These are phyloP conservation scores for Pseudopithomyces maydicus DNA, from an alignment of 2,329 filamentous ascomycete genomes.

Conservation along the genomic window DNA sequence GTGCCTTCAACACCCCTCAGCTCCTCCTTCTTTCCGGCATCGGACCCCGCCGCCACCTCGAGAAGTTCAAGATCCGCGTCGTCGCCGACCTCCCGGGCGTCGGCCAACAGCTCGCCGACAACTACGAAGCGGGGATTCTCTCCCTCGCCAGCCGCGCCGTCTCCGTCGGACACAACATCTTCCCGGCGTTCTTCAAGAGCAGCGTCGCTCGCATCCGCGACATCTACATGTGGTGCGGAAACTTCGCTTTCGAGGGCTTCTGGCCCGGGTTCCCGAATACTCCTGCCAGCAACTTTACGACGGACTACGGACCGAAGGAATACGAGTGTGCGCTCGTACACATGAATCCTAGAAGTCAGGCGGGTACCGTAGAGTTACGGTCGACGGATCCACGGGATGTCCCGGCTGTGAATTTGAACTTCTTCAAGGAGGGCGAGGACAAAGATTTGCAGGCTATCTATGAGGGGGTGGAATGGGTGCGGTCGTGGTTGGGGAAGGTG, in stretches of 20 bases:
- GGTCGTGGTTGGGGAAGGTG: slow-evolving; percentile 43
- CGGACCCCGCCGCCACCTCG: slow-evolving; percentile 58
- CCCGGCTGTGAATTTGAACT: slow-evolving; percentile 60
- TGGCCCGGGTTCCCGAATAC: slow-evolving; percentile 32
- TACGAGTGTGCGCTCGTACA: slow-evolving; percentile 48
- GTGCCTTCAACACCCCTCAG: slow-evolving; percentile 66
- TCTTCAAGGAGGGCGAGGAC: slow-evolving; percentile 47
- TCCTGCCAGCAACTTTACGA: slow-evolving; percentile 24
- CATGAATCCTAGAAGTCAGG: slow-evolving; percentile 65
- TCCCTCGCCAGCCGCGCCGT: slow-evolving; percentile 23
- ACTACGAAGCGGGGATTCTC: slow-evolving; percentile 50
- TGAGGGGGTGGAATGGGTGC: slow-evolving; percentile 61
- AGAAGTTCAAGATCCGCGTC: slow-evolving; percentile 57
- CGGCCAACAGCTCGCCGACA: slow-evolving; percentile 67
- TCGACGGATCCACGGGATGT: slow-evolving; percentile 67
- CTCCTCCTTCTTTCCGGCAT: slow-evolving; percentile 67
- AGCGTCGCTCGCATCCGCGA: slow-evolving; percentile 26
- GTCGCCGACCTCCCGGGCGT: slow-evolving; percentile 63
- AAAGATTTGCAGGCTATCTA: slow-evolving; percentile 58
- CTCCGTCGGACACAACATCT: slow-evolving; percentile 35
- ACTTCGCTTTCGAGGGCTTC: slow-evolving; percentile 34
- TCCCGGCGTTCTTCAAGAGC: slow-evolving; percentile 33
- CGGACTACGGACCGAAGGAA: slow-evolving; percentile 25
- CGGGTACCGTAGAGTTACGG: slow-evolving; percentile 65
- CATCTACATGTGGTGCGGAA: slow-evolving; percentile 38